A percentile compares a stretch with the other conserved stretches of the same genome.
These are phyloP conservation scores for Paecilomyces sp. DNA, from an alignment of 2,329 filamentous ascomycete genomes.

Conservation along the genomic window DNA sequence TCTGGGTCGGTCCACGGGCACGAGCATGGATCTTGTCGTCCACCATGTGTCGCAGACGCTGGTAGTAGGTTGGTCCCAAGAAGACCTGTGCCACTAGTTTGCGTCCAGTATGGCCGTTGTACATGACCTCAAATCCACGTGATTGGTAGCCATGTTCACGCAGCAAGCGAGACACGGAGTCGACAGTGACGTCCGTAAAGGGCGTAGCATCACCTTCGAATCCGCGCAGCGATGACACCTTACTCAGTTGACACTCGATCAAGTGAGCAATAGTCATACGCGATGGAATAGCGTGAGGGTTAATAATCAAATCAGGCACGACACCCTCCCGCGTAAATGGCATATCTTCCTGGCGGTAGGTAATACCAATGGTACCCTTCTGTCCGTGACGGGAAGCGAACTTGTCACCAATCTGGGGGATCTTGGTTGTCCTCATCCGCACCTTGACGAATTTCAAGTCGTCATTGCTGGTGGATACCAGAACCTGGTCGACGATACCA, in stretches of 20 bases:
- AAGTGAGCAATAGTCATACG: slow-evolving; percentile 99
- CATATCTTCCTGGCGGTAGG: slow-evolving; percentile 97
- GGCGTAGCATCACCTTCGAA: slow-evolving; percentile 96
- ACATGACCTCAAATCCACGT: slow-evolving; percentile 96
- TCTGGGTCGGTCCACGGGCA: slow-evolving; percentile 91
- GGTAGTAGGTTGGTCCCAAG: slow-evolving; percentile 96
- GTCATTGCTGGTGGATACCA: slow-evolving; percentile 90
- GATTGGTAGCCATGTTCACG: slow-evolving; percentile 91
- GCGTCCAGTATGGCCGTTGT: slow-evolving; percentile 92
- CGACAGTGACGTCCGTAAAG: slow-evolving; percentile 95
- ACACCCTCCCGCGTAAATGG: slow-evolving; percentile 90
- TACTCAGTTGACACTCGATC: slow-evolving; percentile 96
- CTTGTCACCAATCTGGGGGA: slow-evolving; percentile 98
- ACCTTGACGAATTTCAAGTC: slow-evolving; percentile 96
- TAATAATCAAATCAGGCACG: slow-evolving; percentile 94
- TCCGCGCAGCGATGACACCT: slow-evolving; percentile 87
- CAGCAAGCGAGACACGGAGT: slow-evolving; percentile 80
- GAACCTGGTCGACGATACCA: slow-evolving; percentile 89
- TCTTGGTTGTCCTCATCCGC: slow-evolving; percentile 91
- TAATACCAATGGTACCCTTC: slow-evolving; percentile 98
- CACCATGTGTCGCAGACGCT: slow-evolving; percentile 97
- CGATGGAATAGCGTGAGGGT: slow-evolving; percentile 97
- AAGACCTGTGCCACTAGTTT: slow-evolving; percentile 94
- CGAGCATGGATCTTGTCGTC: slow-evolving; percentile 99
- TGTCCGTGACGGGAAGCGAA: slow-evolving; percentile 99